Evolutionary conservation across 169 alveolate species (phyloP).

Genomic region (Eimeria nieschulzi): DNA sequence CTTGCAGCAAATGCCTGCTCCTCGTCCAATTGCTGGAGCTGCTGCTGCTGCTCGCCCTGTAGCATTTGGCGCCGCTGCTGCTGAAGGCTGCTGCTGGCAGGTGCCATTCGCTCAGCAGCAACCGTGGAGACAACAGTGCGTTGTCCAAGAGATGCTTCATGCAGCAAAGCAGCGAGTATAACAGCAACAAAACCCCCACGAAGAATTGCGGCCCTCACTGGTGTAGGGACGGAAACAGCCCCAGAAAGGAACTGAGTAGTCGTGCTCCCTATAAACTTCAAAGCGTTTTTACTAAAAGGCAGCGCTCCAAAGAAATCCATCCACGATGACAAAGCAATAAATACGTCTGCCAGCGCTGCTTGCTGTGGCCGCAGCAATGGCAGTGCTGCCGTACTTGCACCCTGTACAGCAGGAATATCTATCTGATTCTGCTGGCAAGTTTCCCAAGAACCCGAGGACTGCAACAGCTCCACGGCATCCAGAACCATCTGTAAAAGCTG

Average conservation of each 20-base stretch:
- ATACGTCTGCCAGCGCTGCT: not conserved
- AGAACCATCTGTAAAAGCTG: conserved; percentile 13
- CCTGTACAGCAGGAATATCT: not conserved
- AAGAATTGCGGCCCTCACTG: not conserved
- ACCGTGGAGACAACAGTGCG: not conserved
- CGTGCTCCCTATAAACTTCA: not conserved
- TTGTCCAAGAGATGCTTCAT: not conserved
- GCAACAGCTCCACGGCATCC: conserved; percentile 14
- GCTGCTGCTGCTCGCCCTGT: not conserved
- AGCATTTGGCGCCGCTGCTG: not conserved
- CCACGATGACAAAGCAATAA: not conserved
- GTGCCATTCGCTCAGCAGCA: not conserved
- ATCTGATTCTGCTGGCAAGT: conserved; percentile 2
- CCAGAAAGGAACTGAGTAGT: not conserved
- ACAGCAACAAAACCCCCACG: conserved; percentile 7
- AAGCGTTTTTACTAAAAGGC: not conserved
- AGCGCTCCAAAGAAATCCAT: not conserved
- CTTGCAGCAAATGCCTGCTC: not conserved
- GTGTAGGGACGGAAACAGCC: not conserved
- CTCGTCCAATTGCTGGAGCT: not conserved
- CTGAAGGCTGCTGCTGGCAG: conserved; percentile 35
- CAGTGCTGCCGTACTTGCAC: not conserved
- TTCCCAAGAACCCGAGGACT: not conserved
- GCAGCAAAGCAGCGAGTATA: conserved; percentile 13
- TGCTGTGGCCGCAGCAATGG: not conserved